These are phyloP conservation scores for Didymella glomerata DNA, from an alignment of 2,329 filamentous ascomycete genomes.

Conservation along the genomic window DNA sequence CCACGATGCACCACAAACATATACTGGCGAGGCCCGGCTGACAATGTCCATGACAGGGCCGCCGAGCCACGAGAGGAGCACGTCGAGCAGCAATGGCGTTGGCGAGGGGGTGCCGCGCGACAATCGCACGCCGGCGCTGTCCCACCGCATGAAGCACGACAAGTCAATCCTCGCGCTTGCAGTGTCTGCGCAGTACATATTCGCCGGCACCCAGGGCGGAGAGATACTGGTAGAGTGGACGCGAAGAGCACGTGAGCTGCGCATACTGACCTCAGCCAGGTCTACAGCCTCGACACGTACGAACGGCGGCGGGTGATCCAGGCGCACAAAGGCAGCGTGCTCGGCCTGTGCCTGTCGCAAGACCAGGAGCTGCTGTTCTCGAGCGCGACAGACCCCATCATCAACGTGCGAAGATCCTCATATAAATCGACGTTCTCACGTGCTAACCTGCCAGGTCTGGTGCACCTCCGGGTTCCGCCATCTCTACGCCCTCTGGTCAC, in stretches of 20 bases:
- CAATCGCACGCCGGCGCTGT: conserved; percentile 64
- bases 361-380: conserved; percentile 84
- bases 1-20: conserved; percentile 27
- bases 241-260: not conserved
- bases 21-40: conserved; percentile 29
- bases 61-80: conserved; percentile 36
- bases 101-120: conserved; percentile 7
- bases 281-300: conserved; percentile 90
- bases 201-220: conserved; percentile 90
- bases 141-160: conserved; percentile 78
- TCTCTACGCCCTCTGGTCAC: conserved; percentile 89
- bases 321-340: conserved; percentile 89
- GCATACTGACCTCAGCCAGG: conserved; percentile 47
- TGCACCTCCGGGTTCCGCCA: conserved; percentile 76
- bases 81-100: conserved; percentile 21
- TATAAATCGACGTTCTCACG: not conserved
- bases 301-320: conserved; percentile 80
- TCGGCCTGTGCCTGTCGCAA: conserved; percentile 81
- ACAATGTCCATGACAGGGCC: conserved; percentile 41
- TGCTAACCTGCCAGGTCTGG: conserved; percentile 68
- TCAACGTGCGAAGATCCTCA: conserved; percentile 68
- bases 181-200: conserved; percentile 82
- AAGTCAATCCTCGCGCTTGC: conserved; percentile 84
- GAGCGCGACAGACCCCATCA: conserved; percentile 88
- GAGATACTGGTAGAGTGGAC: conserved; percentile 73